Evolutionary conservation across 2,329 filamentous ascomycete species (phyloP), one percentile per base, ranked within the genome.

Genomic region (Leptographium wingfieldii): DNA sequence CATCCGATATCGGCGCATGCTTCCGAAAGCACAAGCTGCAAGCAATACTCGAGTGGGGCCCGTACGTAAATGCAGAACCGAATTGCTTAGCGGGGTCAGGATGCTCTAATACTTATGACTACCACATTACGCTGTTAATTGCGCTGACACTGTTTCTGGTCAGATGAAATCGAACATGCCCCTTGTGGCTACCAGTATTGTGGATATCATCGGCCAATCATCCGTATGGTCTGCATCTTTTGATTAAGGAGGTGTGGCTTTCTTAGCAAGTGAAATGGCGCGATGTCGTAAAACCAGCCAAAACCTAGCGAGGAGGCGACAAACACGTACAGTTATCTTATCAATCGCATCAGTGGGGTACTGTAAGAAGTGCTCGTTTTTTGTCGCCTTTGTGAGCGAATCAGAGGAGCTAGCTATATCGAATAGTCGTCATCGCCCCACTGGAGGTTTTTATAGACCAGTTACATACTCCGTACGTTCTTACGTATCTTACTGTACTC

Each of bases 271-370:
- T 4, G 59, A 33, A 60, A 55, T 65, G 63, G 60, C 55, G 60
- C 63, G 56, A 65, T 64, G 60, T 58, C 57, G 33, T 16, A 53
- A 38, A 29, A 16, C 31, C 48, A 57, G 52, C 46, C 56, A 51
- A 19, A 31, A 57, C 43, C 29, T 22, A 56, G 49, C 14, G 10
- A 43, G 29, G 53, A 35, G 22, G 14, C 38, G 25, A 48, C 55
- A 54, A 46, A 35, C 16, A 48, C 40, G 57, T 25, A 62, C 51
- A 65, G 64, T 66, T 63, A 68, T 68, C 67, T 68, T 68, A 68
- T 68, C 67, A 68, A 67, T 65, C 64, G 63, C 58, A 65, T 65
- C 64, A 60, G 63, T 63, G 62, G 60, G 46, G 25, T 56, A 31
- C 1, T 22, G 7, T 31, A 11, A 33, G 14, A 2, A 16, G 33